Evolutionary conservation across 1,139 yeast species (phyloP).

Genomic region (Suhomyces choctaworum): DNA sequence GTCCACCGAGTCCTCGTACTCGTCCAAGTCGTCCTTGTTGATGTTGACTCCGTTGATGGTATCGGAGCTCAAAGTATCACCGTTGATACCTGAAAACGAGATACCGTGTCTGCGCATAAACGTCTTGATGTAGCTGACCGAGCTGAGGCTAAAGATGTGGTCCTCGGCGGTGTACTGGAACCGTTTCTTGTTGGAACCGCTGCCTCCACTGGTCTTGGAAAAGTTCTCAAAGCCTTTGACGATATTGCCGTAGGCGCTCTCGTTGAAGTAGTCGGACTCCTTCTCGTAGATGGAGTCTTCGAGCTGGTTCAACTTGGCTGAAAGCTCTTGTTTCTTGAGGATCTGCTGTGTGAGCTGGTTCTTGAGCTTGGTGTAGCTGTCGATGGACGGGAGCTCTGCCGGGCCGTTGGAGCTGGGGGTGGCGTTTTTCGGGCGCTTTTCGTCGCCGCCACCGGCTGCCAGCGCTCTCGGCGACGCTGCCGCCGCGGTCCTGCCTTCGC

Average conservation of each 20-base stretch:
- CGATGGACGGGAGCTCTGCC: constrained; percentile 16
- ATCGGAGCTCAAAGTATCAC: constrained; percentile 10
- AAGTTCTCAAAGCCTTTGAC: constrained; percentile 89
- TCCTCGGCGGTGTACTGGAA: constrained; percentile 73
- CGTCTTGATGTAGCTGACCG: constrained; percentile 68
- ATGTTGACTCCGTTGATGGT: constrained; percentile 4
- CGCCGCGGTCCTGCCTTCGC: constrained; percentile 1
- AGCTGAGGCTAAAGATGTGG: constrained; percentile 79
- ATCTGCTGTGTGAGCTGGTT: constrained; percentile 68
- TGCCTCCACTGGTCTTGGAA: constrained; percentile 46
- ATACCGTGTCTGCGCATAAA: constrained; percentile 43
- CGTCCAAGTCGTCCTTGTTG: constrained; percentile 42
- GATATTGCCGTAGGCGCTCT: constrained; percentile 70
- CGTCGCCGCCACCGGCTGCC: constrained; percentile 4
- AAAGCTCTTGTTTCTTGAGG: constrained; percentile 62
- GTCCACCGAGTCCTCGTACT: constrained; percentile 49
- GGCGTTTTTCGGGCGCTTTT: too few species aligned
- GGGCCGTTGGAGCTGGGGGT: constrained; percentile 3
- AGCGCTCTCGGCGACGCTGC: constrained; percentile 4
- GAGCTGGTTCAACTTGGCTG: constrained; percentile 56
- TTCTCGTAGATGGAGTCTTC: constrained; percentile 83
- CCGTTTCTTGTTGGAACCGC: constrained; percentile 50
- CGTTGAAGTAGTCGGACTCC: constrained; percentile 78
- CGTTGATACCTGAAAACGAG: constrained; percentile 11
- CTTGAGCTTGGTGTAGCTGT: constrained; percentile 61